These are phyloP conservation scores for Auriculariales sp. DNA, from an alignment of 768 basidiomycete species.

Conservation along the genomic window DNA sequence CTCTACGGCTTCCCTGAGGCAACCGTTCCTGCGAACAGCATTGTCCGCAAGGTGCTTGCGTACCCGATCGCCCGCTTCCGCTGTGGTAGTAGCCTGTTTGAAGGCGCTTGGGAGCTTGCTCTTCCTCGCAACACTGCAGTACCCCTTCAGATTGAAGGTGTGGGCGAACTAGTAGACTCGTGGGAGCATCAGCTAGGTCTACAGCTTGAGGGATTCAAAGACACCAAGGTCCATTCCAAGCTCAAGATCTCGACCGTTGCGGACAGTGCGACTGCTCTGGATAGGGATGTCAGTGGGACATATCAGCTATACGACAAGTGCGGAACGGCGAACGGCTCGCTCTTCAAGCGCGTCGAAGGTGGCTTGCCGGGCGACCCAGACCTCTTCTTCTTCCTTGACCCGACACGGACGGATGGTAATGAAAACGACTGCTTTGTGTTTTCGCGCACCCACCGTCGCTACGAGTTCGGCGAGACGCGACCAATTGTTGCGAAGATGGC, in stretches of 20 bases:
- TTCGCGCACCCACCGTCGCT: conserved; percentile 59
- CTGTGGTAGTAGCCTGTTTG: conserved; percentile 41
- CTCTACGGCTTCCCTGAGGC: conserved; percentile 59
- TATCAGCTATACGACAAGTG: conserved; percentile 76
- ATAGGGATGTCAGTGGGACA: conserved; percentile 68
- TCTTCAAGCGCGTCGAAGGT: conserved; percentile 47
- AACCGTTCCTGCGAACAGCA: conserved; percentile 59
- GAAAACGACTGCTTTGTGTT: conserved; percentile 76
- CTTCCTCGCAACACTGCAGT: conserved; percentile 47
- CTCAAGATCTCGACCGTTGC: conserved; percentile 46
- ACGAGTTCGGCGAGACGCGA: conserved; percentile 70
- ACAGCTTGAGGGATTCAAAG: conserved; percentile 43
- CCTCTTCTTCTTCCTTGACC: conserved; percentile 64
- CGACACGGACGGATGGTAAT: conserved; percentile 60
- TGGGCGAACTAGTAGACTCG: conserved; percentile 57
- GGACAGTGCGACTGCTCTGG: conserved; percentile 34
- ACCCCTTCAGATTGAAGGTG: conserved; percentile 45
- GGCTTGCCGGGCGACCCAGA: conserved; percentile 41
- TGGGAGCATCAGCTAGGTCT: conserved; percentile 81
- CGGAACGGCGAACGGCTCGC: conserved; percentile 71
- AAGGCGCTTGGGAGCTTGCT: conserved; percentile 69
- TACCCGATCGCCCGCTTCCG: conserved; percentile 64
- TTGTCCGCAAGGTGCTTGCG: conserved; percentile 58
- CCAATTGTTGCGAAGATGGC: conserved; percentile 64
- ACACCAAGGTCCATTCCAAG: conserved; percentile 50